Evolutionary conservation across 768 basidiomycete species (phyloP).

Genomic region (Serendipita sp.): DNA sequence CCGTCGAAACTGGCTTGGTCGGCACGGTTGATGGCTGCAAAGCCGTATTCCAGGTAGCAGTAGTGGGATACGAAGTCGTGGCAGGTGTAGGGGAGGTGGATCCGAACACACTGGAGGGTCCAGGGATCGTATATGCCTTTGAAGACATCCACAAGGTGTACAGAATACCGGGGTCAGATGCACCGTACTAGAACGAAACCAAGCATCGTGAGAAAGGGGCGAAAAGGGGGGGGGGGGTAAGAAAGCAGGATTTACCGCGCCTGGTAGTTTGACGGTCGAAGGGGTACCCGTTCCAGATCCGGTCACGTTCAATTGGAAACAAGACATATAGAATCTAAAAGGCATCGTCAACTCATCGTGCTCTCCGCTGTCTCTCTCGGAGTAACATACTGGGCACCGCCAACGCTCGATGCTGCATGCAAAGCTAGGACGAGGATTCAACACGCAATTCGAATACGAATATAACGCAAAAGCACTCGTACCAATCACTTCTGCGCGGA

Average conservation of each 20-base stretch:
- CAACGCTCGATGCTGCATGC: slow-evolving; percentile 33
- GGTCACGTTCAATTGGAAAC: slow-evolving; percentile 32
- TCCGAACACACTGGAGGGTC: slow-evolving; percentile 32
- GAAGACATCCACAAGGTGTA: background rate
- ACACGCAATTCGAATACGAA: slow-evolving; percentile 13
- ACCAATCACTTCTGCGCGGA: slow-evolving; percentile 38
- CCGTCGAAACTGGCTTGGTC: slow-evolving; percentile 16
- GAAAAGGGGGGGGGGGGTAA: slow-evolving; percentile 28
- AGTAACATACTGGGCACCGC: slow-evolving; percentile 27
- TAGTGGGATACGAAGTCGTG: slow-evolving; percentile 29
- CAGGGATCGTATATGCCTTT: slow-evolving; percentile 21
- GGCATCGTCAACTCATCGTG: slow-evolving; percentile 1
- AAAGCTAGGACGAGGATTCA: slow-evolving; percentile 16
- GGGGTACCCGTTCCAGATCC: slow-evolving; percentile 30
- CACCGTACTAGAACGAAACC: slow-evolving; percentile 22
- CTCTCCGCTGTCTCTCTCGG: background rate
- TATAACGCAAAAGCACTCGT: slow-evolving; percentile 11
- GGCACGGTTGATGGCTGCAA: slow-evolving; percentile 32
- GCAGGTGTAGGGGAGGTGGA: slow-evolving; percentile 27
- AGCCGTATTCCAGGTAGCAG: slow-evolving; percentile 36
- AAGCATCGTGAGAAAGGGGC: slow-evolving; percentile 30
- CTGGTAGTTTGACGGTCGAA: slow-evolving; percentile 33
- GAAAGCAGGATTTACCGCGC: slow-evolving; percentile 30
- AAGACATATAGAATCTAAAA: slow-evolving; percentile 27
- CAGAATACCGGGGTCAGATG: background rate